Conservation (phyloP, 139 green algal species). For the Tetradesmus obliquus region DNA sequence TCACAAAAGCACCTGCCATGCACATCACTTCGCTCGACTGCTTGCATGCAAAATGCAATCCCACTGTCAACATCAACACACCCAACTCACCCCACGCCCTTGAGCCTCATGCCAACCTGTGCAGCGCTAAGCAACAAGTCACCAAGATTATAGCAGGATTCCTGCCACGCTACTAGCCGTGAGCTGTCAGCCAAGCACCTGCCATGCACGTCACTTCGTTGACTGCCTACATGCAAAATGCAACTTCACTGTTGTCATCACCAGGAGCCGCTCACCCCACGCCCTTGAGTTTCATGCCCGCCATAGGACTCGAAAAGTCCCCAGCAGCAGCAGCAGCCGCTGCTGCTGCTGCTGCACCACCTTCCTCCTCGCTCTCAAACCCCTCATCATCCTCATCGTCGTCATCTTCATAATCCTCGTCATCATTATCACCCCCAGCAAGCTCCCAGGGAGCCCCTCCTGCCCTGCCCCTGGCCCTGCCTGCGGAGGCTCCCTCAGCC, state of each 20-base stretch:
- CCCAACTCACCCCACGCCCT: not conserved
- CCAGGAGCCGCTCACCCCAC: not conserved
- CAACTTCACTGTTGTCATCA: too few relatives aligned
- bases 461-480: not conserved
- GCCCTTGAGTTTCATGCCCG: not conserved
- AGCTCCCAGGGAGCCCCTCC: not conserved
- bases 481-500: constrained; percentile 3
- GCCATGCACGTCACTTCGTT: too few relatives aligned
- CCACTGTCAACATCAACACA: too few relatives aligned
- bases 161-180: too few relatives aligned
- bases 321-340: not conserved
- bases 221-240: too few relatives aligned
- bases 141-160: too few relatives aligned
- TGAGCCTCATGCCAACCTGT: not conserved
- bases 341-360: not conserved
- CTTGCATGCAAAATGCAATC: too few relatives aligned
- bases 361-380: constrained; percentile 32
- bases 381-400: constrained; percentile 46
- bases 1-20: too few relatives aligned
- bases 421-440: not conserved
- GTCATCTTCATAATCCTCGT: constrained; percentile 24
- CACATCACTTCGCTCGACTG: too few relatives aligned
- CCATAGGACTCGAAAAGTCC: not conserved
- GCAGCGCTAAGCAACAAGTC: too few relatives aligned
- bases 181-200: too few relatives aligned